A percentile compares a stretch with the other conserved stretches of the same genome.
phyloP scores from a whole-genome alignment of 2,329 filamentous ascomycete genomes.

The Talaromyces sp. region DNA sequence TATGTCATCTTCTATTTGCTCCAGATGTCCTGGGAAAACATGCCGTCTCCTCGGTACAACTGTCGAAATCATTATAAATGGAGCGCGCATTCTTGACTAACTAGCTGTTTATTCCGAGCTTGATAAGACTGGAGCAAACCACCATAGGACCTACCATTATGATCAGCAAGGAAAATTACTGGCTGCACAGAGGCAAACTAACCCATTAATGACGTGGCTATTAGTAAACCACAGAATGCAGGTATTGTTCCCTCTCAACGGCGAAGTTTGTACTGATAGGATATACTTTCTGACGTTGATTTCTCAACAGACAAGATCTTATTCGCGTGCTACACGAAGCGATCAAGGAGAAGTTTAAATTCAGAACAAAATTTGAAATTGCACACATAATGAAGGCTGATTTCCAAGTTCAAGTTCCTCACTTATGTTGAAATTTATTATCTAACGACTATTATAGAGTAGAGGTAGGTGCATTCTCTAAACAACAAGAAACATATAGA shows the following conservation, averaged over 20 bases:
- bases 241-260: neutral
- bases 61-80: conserved; percentile 43
- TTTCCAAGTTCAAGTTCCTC: conserved; percentile 22
- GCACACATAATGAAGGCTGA: conserved; percentile 11
- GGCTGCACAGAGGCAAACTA: neutral
- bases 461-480: neutral
- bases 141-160: neutral
- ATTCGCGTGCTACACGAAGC: conserved; percentile 26
- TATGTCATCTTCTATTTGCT: conserved; percentile 44
- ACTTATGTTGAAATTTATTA: conserved; percentile 29
- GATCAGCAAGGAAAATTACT: neutral
- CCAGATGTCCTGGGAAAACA: conserved; percentile 43
- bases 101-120: conserved; percentile 29
- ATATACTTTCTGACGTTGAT: conserved; percentile 3
- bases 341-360: conserved; percentile 23
- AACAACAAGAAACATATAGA: neutral
- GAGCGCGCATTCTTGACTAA: conserved; percentile 46
- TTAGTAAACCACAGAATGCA: neutral
- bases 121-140: neutral
- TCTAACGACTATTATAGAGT: neutral
- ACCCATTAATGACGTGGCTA: neutral
- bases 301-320: conserved; percentile 32
- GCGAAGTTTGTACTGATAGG: neutral
- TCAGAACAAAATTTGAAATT: conserved; percentile 22
- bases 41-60: conserved; percentile 37